Evolutionary conservation across 2,329 filamentous ascomycete species (phyloP), one percentile per base, ranked within the genome.

Genomic region (Fusarium scirpi): DNA sequence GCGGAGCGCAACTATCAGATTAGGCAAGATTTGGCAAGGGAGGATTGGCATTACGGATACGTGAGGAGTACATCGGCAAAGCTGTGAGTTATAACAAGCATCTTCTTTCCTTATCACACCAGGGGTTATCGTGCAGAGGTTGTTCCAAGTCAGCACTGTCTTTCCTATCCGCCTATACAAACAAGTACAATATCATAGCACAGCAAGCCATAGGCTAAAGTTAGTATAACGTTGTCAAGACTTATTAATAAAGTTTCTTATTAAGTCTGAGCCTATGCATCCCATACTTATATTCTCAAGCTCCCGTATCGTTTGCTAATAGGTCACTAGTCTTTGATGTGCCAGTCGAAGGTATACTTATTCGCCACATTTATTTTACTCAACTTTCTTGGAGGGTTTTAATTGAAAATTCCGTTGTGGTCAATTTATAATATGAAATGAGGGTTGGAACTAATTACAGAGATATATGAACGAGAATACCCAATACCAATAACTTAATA

Each of bases 1-100:
- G 92, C 93, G 3, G 94, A 97, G 76, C 83, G 86, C 44, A 89
- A 90, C 63, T 94, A 93, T 75, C 86, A 85, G 78, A 83, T 91
- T 13, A 81, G 87, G 46, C 79, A 81, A 74, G 89, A 90, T 72
- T 83, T 90, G 78, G 77, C 75, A 54, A 78, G 78, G n/a, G 81
- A 84, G 52, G 86, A 85, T 11, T 93, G 90, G 90, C 88, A 92
- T 80, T 92, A 92, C 18, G 70, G 70, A 3, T 73, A 73, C 13
- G 12, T 55, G 4, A 73, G 70, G 43, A 51, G 20, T 11, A 20
- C 61, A 15, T 41, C 57, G 4, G 38, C 49, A 8, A 65, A 38
- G 24, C 32, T 65, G 32, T 65, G 47, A 41, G 27, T 27, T 16
- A 46, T n/a, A 22, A 45, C 40, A 11, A 11, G 15, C 32, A 44